These are phyloP conservation scores for Nicotiana tomentosiformis DNA, from an alignment of 257 asterid genomes.

Conservation along the genomic window DNA sequence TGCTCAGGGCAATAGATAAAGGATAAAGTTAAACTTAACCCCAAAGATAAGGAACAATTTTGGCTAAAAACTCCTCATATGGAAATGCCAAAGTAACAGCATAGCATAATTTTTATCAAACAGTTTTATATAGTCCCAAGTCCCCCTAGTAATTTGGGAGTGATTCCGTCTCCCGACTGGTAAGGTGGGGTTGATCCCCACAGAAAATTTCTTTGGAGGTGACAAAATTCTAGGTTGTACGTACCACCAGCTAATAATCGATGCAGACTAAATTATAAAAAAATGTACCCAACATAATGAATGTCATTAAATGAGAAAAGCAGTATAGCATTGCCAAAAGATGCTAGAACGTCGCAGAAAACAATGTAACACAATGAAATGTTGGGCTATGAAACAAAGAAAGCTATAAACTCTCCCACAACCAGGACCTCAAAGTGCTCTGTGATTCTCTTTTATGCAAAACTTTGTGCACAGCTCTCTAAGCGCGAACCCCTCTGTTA, in stretches of 20 bases:
- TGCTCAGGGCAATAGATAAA: too few species aligned
- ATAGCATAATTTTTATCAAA: too few species aligned
- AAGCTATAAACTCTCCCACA: not conserved
- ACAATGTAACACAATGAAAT: not conserved
- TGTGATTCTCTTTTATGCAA: not conserved
- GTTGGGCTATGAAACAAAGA: not conserved
- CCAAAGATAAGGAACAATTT: too few species aligned
- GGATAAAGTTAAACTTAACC: too few species aligned
- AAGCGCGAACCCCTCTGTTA: conserved; percentile 60
- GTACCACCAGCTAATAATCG: not conserved
- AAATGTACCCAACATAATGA: not conserved
- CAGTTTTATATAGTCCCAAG: too few species aligned
- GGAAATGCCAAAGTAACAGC: too few species aligned
- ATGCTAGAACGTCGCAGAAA: not conserved
- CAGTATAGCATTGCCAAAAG: not conserved
- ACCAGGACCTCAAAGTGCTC: not conserved
- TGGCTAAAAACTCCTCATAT: too few species aligned
- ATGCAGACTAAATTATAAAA: not conserved
- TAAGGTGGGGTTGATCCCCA: too few species aligned
- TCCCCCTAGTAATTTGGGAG: too few species aligned
- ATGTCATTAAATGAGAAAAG: not conserved
- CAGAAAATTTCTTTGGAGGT: not conserved
- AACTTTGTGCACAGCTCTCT: not conserved
- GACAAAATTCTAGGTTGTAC: not conserved
- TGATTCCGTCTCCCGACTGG: too few species aligned